Evolutionary conservation across 176 grass and related monocot genomes (phyloP).

Genomic region (Rhipidocladum racemiflorum): DNA sequence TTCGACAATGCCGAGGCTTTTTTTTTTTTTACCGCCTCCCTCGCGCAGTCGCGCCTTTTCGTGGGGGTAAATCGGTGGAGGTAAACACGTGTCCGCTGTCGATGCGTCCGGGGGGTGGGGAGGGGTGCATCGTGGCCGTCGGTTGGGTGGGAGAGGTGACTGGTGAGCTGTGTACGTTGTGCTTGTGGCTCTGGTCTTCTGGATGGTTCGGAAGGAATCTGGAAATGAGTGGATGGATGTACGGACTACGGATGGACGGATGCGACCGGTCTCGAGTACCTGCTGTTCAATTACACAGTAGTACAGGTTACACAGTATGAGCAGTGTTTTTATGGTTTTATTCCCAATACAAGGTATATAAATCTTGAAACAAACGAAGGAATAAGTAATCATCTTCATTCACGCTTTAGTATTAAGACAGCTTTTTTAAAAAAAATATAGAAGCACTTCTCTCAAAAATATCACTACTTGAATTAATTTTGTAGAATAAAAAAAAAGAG

Average conservation of each 20-base stretch:
- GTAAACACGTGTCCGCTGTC: conserved; percentile 9
- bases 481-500: no score
- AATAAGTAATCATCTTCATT: no score
- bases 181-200: not conserved
- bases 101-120: not conserved
- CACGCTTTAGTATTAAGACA: no score
- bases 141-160: not conserved
- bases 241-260: not conserved
- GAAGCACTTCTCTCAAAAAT: no score
- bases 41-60: not conserved
- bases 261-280: not conserved
- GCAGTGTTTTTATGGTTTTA: no score
- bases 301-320: no score
- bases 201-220: not conserved
- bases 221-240: not conserved
- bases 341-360: no score
- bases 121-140: not conserved
- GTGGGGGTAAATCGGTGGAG: not conserved
- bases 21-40: conserved; percentile 2
- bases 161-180: no score
- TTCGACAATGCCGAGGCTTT: not conserved
- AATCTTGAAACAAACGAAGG: no score
- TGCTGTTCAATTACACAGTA: conserved; percentile 1
- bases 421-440: no score
- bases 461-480: no score